Conservation (phyloP, 176 grass and related monocot species). For the Triticum turgidum region DNA sequence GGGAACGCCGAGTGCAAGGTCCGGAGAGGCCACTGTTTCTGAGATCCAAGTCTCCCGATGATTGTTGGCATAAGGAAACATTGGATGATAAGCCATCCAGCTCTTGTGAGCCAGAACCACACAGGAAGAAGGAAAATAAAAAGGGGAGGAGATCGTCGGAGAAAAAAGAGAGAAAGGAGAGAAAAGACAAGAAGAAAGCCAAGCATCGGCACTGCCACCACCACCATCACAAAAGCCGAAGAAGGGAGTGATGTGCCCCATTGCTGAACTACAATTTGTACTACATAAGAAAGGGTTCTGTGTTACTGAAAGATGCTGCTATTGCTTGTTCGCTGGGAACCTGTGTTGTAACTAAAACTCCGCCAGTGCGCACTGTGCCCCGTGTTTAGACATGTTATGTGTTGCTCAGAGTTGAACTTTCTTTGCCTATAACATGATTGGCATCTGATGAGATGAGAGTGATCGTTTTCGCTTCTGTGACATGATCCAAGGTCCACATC, state of each 20-base stretch:
- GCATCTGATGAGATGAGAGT: too few species aligned
- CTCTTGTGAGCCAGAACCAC: conserved; percentile 21
- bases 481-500: too few species aligned
- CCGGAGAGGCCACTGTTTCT: conserved; percentile 70
- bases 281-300: not conserved
- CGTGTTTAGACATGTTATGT: not conserved
- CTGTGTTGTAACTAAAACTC: conserved; percentile 6
- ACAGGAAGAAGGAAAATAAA: conserved; percentile 41
- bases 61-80: conserved; percentile 19
- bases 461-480: too few species aligned
- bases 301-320: not conserved
- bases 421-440: too few species aligned
- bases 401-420: too few species aligned
- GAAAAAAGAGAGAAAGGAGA: conserved; percentile 49
- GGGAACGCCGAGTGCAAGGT: conserved; percentile 51
- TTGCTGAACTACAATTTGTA: conserved; percentile 22
- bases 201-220: conserved; percentile 38
- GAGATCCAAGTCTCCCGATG: conserved; percentile 39
- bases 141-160: not conserved
- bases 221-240: conserved; percentile 59
- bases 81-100: conserved; percentile 18
- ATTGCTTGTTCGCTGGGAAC: not conserved
- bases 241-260: conserved; percentile 35
- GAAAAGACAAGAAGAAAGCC: conserved; percentile 61
- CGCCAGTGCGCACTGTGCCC: not conserved